Evolutionary conservation across 2,329 filamentous ascomycete species (phyloP).

Genomic region (Talaromyces sp.): DNA sequence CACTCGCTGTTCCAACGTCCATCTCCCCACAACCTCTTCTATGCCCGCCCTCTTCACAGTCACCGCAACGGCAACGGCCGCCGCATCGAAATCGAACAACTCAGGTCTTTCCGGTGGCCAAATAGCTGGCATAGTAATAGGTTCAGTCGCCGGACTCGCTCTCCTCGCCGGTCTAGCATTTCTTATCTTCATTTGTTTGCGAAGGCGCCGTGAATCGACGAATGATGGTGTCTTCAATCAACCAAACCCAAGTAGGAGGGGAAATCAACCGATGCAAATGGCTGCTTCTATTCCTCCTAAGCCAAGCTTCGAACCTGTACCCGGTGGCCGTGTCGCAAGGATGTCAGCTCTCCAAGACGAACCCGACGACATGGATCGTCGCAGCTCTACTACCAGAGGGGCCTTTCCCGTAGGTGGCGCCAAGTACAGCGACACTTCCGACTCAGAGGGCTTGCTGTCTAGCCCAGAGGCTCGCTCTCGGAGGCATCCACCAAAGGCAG

Average conservation of each 20-base stretch:
- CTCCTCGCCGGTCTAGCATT: conserved; percentile 64
- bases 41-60: conserved; percentile 57
- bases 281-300: conserved; percentile 22
- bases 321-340: conserved; percentile 83
- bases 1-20: conserved; percentile 67
- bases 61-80: conserved; percentile 57
- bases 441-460: conserved; percentile 65
- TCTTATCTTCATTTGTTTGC: conserved; percentile 55
- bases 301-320: conserved; percentile 67
- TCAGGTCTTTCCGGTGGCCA: conserved; percentile 58
- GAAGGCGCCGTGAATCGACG: conserved; percentile 47
- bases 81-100: conserved; percentile 29
- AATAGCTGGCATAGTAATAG: conserved; percentile 32
- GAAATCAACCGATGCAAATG: conserved; percentile 41
- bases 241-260: conserved; percentile 62
- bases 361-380: conserved; percentile 53
- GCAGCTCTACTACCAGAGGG: conserved; percentile 24
- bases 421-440: conserved; percentile 48
- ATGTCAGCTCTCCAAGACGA: conserved; percentile 91
- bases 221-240: conserved; percentile 84
- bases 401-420: conserved; percentile 41
- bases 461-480: conserved; percentile 67
- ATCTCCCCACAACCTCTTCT: conserved; percentile 64
- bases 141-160: conserved; percentile 66
- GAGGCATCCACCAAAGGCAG: conserved; percentile 40